Conservation (phyloP, 2,329 filamentous ascomycete genomes). For the Verticillium isaacii region DNA sequence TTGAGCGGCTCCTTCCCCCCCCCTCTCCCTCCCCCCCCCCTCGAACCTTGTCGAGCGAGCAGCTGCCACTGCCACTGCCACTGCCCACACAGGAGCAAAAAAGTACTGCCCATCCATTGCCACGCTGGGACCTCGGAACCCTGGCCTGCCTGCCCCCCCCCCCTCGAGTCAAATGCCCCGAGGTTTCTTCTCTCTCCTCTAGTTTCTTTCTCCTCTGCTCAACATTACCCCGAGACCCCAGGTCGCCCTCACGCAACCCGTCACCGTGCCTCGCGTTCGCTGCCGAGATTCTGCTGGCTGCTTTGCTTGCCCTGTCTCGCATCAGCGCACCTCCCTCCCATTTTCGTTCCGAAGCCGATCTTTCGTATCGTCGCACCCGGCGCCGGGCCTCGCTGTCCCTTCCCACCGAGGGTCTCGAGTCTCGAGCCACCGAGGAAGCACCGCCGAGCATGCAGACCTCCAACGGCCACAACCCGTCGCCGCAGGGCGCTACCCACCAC, state of each 20-base stretch:
- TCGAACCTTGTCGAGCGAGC: too few species aligned
- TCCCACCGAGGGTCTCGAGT: background rate
- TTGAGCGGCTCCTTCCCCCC: background rate
- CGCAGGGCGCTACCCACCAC: conserved; percentile 6
- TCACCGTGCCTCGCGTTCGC: background rate
- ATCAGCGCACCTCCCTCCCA: conserved; percentile 13
- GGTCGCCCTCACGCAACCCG: background rate
- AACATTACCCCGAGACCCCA: conserved; percentile 40
- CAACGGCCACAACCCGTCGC: conserved; percentile 13
- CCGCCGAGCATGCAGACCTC: conserved; percentile 10
- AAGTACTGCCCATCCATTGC: background rate
- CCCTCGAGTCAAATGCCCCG: conserved; percentile 12
- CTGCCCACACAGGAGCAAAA: background rate
- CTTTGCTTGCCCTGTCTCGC: background rate
- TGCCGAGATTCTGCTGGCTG: background rate
- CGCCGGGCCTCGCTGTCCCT: background rate
- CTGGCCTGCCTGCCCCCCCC: conserved; percentile 4
- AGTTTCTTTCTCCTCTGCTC: conserved; percentile 21
- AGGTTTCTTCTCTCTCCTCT: conserved; percentile 10
- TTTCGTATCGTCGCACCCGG: background rate
- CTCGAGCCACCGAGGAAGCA: conserved; percentile 1
- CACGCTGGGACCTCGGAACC: background rate
- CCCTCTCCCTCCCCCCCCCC: too few species aligned
- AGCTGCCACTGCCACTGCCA: background rate
- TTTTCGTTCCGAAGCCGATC: background rate